Percentiles rank a stretch among this genome's conserved stretches.
These are phyloP conservation scores for Cymbidium sinense DNA, from an alignment of 106 monocot species.

Conservation along the genomic window DNA sequence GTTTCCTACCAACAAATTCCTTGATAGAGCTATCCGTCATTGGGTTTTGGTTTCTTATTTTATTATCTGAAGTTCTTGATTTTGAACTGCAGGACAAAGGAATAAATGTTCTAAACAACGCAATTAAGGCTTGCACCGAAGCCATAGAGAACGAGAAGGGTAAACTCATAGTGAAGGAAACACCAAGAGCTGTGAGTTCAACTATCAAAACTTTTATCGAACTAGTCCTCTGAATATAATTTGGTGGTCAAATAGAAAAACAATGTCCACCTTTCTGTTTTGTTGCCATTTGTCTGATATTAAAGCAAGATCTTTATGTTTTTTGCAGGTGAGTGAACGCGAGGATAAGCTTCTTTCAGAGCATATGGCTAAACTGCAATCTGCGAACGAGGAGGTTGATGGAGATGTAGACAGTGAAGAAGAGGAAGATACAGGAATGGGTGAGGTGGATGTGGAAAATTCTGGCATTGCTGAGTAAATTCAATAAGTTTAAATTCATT, in stretches of 20 bases:
- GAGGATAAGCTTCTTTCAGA: slow-evolving; percentile 77
- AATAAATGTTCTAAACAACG: slow-evolving; percentile 50
- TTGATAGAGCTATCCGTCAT: too few species aligned
- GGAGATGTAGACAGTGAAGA: slow-evolving; percentile 48
- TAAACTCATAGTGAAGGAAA: slow-evolving; percentile 77
- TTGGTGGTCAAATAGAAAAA: too few species aligned
- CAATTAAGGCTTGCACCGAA: slow-evolving; percentile 68
- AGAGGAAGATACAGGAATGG: slow-evolving; percentile 79
- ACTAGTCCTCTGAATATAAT: too few species aligned
- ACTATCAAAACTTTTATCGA: neutral
- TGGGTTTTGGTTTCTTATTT: too few species aligned
- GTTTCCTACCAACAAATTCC: too few species aligned
- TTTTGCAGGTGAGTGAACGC: slow-evolving; percentile 51
- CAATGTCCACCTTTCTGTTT: too few species aligned
- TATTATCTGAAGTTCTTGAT: too few species aligned
- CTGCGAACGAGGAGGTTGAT: slow-evolving; percentile 57
- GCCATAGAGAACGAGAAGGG: slow-evolving; percentile 69
- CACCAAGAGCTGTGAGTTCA: slow-evolving; percentile 77
- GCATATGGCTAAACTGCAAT: slow-evolving; percentile 51
- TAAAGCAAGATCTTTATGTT: neutral
- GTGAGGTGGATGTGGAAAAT: slow-evolving; percentile 39
- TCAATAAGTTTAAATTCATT: neutral
- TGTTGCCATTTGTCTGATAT: neutral
- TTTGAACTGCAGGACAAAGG: slow-evolving; percentile 60
- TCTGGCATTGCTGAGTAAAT: slow-evolving; percentile 16